Evolutionary conservation across 139 green algal species (phyloP).

Genomic region (Chlamydomonas incerta): DNA sequence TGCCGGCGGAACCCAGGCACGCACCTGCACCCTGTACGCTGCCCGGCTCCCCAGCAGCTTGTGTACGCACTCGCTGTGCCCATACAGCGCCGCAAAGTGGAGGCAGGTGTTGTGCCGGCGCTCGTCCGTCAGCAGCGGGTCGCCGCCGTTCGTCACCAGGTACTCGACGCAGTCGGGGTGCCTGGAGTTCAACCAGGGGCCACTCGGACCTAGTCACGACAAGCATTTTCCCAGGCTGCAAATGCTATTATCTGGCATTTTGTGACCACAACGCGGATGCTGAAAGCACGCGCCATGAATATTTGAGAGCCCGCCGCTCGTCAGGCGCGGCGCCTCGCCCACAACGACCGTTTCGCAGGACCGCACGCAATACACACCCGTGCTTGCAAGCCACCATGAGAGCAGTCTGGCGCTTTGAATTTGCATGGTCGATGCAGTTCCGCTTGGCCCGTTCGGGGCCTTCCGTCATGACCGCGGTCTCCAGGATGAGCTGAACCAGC

Average conservation of each 20-base stretch:
- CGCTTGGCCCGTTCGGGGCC: conserved; percentile 51
- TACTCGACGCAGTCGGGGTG: conserved; percentile 64
- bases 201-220: too few relatives aligned
- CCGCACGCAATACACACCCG: conserved; percentile 45
- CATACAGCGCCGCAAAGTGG: conserved; percentile 60
- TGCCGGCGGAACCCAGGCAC: too few relatives aligned
- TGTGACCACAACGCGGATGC: too few relatives aligned
- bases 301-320: too few relatives aligned
- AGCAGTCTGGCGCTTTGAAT: conserved; percentile 63
- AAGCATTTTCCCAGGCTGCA: too few relatives aligned
- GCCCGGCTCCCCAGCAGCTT: conserved; percentile 53
- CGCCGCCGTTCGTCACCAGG: conserved; percentile 64
- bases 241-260: too few relatives aligned
- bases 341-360: background rate
- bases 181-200: too few relatives aligned
- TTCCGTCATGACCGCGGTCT: conserved; percentile 61
- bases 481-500: conserved; percentile 63
- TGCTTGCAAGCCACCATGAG: conserved; percentile 68
- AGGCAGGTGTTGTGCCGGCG: conserved; percentile 63
- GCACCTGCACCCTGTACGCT: conserved; percentile 27
- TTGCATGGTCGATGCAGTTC: conserved; percentile 64
- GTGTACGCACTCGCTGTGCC: conserved; percentile 60
- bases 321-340: too few relatives aligned
- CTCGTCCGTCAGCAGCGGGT: conserved; percentile 56
- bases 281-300: too few relatives aligned